phyloP scores from a whole-genome alignment of 139 green algal genomes.

The Chlorella sp. region DNA sequence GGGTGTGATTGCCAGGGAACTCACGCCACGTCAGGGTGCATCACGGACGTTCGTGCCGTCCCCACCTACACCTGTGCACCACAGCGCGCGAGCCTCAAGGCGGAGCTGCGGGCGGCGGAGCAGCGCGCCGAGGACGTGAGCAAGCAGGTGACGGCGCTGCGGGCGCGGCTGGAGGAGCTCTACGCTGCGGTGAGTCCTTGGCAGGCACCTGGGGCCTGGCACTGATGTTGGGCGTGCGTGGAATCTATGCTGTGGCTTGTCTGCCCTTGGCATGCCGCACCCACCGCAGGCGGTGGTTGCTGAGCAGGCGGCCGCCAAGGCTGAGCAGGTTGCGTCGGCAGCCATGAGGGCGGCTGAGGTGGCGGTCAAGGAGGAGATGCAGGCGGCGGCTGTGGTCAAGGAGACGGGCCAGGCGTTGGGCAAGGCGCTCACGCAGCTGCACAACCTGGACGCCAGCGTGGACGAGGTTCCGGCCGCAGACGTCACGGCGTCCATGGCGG shows the following conservation, averaged over 20 bases:
- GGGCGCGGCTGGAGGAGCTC: conserved; percentile 22
- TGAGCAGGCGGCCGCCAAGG: conserved; percentile 23
- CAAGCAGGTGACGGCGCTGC: conserved; percentile 6
- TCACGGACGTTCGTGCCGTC: too few species aligned
- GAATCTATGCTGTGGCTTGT: too few species aligned
- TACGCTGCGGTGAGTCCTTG: conserved; percentile 17
- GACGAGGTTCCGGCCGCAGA: too few species aligned
- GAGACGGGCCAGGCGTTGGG: conserved; percentile 15
- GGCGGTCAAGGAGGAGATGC: conserved; percentile 79
- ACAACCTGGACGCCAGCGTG: background rate
- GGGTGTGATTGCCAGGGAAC: too few species aligned
- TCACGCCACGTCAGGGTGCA: too few species aligned
- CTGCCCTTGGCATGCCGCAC: too few species aligned
- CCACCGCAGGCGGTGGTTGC: conserved; percentile 15
- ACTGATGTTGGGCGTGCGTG: background rate
- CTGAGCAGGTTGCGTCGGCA: conserved; percentile 54
- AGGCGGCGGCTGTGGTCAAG: conserved; percentile 37
- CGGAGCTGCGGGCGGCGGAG: conserved; percentile 14
- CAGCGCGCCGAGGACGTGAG: background rate
- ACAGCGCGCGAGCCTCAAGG: background rate
- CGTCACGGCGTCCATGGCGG: too few species aligned
- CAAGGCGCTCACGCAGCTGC: conserved; percentile 6
- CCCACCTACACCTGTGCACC: too few species aligned
- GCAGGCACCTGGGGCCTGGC: background rate
- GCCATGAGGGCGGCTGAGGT: conserved; percentile 74